Evolutionary conservation across 192 early-diverging fungal species (phyloP), one percentile per base, ranked within the genome.

Genomic region (Coemansia umbellata): DNA sequence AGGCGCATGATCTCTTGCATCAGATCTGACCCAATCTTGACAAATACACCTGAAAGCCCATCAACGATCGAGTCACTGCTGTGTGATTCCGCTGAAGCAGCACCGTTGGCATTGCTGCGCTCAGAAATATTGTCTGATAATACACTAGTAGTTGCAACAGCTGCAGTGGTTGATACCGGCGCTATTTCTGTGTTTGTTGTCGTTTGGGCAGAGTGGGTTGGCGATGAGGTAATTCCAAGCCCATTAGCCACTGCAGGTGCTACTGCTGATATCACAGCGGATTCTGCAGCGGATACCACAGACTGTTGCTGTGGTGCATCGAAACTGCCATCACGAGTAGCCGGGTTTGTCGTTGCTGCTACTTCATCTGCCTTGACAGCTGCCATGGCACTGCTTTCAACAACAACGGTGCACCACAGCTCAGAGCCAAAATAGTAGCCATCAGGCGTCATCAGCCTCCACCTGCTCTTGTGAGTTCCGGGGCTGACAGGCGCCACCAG

Each of bases 381-480:
- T 40, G 2, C 18, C 21, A 11, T 27, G 22, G 51, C 24, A 40
- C 39, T 18, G 15, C 18, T 18, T 14, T 79, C 78, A 5, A 88
- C 87, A 14, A 53, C 36, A 35, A 88, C 79, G 19, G 80, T 70
- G 49, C 87, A 88, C 85, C 85, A 88, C 30, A 87, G 33, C 21
- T 68, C 66, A 40, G 85, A 76, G 5, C 87, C 87, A 70, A 88
- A 88, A 33, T 74, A 76, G 23, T 68, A 71, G 7, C 87, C 87
- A 3, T 77, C 52, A 6, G 81, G 76, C 2, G 76, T 68, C 41
- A 75, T 77, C 48, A 88, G 55, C 7, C 84, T 69, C 80, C 85
- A 88, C 63, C 80, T 79, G 51, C 81, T 82, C 17, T 75, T 66
- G 50, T 88, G 80, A 8, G 71, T 57, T 8, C 87, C 87, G 47